Percentiles rank a stretch among this genome's conserved stretches.
Evolutionary conservation across 257 asterid genomes (phyloP).

Genomic region (Penstemon newberryi): DNA sequence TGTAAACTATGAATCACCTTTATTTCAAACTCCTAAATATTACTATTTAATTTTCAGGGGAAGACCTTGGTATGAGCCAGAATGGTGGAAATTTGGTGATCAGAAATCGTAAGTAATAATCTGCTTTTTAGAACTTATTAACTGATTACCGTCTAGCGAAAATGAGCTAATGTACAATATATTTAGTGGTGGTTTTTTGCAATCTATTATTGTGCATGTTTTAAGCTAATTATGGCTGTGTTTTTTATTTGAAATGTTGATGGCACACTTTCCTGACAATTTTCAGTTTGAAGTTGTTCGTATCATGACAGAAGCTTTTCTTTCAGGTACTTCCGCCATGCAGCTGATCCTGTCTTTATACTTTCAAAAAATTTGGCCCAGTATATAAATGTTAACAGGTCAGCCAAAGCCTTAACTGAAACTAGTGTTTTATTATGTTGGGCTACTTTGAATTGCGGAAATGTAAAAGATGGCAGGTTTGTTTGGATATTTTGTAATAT

Average conservation of each 20-base stretch:
- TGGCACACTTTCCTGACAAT: too few species aligned
- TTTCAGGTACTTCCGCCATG: conserved; percentile 92
- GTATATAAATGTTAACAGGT: conserved; percentile 84
- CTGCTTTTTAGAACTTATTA: neutral
- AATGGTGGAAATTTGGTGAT: conserved; percentile 98
- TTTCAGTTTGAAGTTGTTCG: conserved; percentile 20
- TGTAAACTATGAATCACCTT: neutral
- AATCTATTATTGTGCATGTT: neutral
- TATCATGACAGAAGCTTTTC: conserved; percentile 18
- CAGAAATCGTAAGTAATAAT: conserved; percentile 73
- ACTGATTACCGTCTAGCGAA: too few species aligned
- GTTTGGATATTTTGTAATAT: neutral
- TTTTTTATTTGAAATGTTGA: neutral
- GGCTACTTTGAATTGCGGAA: neutral
- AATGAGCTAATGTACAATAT: neutral
- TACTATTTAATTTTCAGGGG: conserved; percentile 59
- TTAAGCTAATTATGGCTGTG: conserved; percentile 3
- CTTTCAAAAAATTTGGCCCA: conserved; percentile 73
- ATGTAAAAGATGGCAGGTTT: neutral
- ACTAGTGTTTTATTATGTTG: conserved; percentile 1
- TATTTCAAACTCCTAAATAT: conserved; percentile 1
- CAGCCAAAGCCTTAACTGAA: conserved; percentile 28
- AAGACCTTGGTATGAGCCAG: conserved; percentile 87
- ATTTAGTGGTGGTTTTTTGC: neutral
- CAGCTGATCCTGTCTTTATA: conserved; percentile 64